phyloP scores from a whole-genome alignment of 2,329 filamentous ascomycete species.

The Laburnicola sp. region DNA sequence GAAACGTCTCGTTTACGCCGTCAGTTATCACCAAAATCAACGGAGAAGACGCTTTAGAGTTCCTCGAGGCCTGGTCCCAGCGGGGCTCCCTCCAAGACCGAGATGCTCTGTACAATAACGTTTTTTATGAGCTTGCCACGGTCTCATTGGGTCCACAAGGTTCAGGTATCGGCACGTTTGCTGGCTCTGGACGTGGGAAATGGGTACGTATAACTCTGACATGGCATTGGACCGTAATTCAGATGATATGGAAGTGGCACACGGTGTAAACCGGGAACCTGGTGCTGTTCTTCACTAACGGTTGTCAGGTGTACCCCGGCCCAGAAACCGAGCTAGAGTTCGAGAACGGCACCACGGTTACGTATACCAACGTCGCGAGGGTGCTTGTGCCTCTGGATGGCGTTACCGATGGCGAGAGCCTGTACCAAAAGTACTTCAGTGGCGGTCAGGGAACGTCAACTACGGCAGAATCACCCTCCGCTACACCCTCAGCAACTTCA shows the following conservation, averaged over 20 bases:
- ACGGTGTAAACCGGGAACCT: too few species aligned
- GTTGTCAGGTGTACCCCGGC: constrained; percentile 47
- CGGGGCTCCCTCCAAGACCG: constrained; percentile 58
- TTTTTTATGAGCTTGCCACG: constrained; percentile 52
- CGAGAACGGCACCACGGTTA: constrained; percentile 49
- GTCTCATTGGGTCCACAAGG: constrained; percentile 48
- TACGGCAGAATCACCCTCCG: constrained; percentile 9
- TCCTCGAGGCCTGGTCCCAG: constrained; percentile 53
- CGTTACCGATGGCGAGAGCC: constrained; percentile 48
- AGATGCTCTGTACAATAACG: constrained; percentile 60
- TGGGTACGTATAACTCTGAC: constrained; percentile 20
- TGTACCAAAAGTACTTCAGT: constrained; percentile 45
- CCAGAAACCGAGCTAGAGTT: constrained; percentile 50
- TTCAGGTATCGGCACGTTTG: constrained; percentile 50
- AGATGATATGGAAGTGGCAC: background rate
- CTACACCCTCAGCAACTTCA: constrained; percentile 24
- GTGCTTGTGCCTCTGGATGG: constrained; percentile 48
- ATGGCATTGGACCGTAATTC: background rate
- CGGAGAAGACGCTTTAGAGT: constrained; percentile 56
- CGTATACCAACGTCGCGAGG: constrained; percentile 50
- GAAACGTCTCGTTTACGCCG: constrained; percentile 48
- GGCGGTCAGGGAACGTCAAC: constrained; percentile 26
- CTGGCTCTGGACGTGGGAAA: constrained; percentile 48
- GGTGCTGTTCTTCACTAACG: background rate
- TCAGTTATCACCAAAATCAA: constrained; percentile 60